Conservation (phyloP, 345 rosid species). For the Populus tremula region DNA sequence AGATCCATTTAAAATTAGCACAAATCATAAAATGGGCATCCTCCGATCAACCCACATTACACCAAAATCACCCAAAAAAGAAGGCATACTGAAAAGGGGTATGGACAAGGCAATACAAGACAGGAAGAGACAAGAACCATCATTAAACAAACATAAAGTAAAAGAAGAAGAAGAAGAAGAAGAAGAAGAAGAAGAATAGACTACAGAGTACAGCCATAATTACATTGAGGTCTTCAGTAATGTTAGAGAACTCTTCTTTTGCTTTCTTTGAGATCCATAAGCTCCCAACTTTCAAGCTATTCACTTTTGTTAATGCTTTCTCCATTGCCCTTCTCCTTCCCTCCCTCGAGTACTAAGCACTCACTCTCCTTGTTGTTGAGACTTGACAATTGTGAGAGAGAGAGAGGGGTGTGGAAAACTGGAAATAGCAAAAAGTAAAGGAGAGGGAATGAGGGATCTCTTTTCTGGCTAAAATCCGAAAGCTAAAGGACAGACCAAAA, state of each 20-base stretch:
- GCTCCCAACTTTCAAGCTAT: conserved; percentile 77
- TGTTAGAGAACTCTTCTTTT: conserved; percentile 79
- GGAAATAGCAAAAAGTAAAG: not conserved
- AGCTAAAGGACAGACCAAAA: not conserved
- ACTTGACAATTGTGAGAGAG: not conserved
- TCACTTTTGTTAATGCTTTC: conserved; percentile 81
- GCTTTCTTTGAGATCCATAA: conserved; percentile 95
- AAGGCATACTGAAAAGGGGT: not conserved
- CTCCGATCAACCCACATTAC: conserved; percentile 32
- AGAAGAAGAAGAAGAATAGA: not conserved
- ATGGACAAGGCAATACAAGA: not conserved
- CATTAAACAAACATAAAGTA: not conserved
- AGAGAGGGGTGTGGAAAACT: not conserved
- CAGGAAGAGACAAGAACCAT: not conserved
- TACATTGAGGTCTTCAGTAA: conserved; percentile 76
- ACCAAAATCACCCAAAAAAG: conserved; percentile 11
- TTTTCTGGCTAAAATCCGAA: not conserved
- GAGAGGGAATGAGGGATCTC: not conserved
- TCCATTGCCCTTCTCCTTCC: conserved; percentile 50
- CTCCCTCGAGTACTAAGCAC: conserved; percentile 2
- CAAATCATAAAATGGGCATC: conserved; percentile 4
- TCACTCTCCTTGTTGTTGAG: not conserved
- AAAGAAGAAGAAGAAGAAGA: not conserved
- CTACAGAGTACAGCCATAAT: not conserved
- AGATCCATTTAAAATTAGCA: conserved; percentile 20